Evolutionary conservation across 805 yeast genomes (phyloP).

Genomic region (Saccharomycopsis fibuligera): DNA sequence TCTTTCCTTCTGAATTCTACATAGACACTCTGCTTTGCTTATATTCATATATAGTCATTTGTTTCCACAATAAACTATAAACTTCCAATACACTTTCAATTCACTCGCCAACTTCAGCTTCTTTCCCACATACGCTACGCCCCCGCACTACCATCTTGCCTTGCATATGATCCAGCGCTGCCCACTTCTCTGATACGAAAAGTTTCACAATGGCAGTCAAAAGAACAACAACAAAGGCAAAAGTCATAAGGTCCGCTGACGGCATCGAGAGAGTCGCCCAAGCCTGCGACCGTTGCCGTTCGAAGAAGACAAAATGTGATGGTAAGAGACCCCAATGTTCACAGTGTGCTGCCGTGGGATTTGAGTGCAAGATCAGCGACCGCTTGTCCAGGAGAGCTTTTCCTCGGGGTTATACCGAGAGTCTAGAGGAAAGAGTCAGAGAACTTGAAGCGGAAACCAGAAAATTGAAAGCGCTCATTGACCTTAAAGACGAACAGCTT

Average conservation of each 20-base stretch:
- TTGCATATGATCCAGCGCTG: background rate
- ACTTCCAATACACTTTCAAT: too few relatives aligned
- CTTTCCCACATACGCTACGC: too few relatives aligned
- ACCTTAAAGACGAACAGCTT: conserved; percentile 57
- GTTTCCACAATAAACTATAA: too few relatives aligned
- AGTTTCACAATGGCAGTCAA: background rate
- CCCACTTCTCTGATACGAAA: background rate
- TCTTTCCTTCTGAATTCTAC: too few relatives aligned
- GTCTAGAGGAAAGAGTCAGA: conserved; percentile 80
- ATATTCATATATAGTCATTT: too few relatives aligned
- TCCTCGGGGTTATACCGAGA: conserved; percentile 90
- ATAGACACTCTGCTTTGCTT: too few relatives aligned
- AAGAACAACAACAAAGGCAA: conserved; percentile 23
- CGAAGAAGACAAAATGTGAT: conserved; percentile 74
- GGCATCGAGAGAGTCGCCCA: conserved; percentile 71
- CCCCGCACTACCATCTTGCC: background rate
- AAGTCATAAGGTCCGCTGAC: conserved; percentile 65
- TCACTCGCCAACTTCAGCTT: background rate
- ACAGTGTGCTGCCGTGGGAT: conserved; percentile 76
- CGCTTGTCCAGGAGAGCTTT: conserved; percentile 79
- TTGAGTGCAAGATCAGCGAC: conserved; percentile 85
- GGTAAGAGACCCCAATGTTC: conserved; percentile 73
- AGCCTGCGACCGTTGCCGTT: conserved; percentile 86
- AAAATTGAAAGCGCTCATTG: conserved; percentile 56
- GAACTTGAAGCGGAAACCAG: conserved; percentile 79